phyloP scores from a whole-genome alignment of 106 monocot species.

The Allium cepa region DNA sequence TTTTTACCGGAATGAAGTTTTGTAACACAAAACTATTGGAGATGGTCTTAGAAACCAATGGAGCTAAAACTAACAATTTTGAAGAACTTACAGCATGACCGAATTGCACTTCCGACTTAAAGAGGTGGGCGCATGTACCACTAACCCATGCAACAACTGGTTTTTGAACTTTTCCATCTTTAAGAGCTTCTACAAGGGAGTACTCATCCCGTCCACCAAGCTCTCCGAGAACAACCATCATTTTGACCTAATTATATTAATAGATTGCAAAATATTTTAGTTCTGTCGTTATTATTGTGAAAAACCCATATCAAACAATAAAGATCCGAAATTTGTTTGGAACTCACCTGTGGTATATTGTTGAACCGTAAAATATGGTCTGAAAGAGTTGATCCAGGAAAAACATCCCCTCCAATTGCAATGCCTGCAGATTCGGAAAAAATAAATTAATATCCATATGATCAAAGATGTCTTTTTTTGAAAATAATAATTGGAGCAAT shows the following conservation, averaged over 20 bases:
- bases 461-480: not conserved
- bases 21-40: not conserved
- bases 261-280: too few species aligned
- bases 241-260: constrained; percentile 49
- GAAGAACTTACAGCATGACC: constrained; percentile 86
- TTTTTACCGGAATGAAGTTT: not conserved
- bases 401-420: constrained; percentile 99
- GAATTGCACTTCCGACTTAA: constrained; percentile 99
- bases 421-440: constrained; percentile 46
- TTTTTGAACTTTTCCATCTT: constrained; percentile 83
- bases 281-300: too few species aligned
- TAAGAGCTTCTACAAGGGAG: constrained; percentile 88
- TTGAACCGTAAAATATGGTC: constrained; percentile 93
- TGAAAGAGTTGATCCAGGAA: constrained; percentile 96
- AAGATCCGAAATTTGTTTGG: not conserved
- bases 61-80: not conserved
- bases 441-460: not conserved
- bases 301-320: not conserved
- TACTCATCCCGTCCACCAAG: constrained; percentile 94
- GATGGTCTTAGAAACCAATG: not conserved
- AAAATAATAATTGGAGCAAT: not conserved
- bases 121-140: constrained; percentile 91
- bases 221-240: constrained; percentile 98
- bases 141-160: constrained; percentile 99
- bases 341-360: constrained; percentile 88